A percentile compares a stretch with the other conserved stretches of the same genome.
These are phyloP conservation scores for Blastomyces emzantsi DNA, from an alignment of 2,329 filamentous ascomycete species.

Conservation along the genomic window DNA sequence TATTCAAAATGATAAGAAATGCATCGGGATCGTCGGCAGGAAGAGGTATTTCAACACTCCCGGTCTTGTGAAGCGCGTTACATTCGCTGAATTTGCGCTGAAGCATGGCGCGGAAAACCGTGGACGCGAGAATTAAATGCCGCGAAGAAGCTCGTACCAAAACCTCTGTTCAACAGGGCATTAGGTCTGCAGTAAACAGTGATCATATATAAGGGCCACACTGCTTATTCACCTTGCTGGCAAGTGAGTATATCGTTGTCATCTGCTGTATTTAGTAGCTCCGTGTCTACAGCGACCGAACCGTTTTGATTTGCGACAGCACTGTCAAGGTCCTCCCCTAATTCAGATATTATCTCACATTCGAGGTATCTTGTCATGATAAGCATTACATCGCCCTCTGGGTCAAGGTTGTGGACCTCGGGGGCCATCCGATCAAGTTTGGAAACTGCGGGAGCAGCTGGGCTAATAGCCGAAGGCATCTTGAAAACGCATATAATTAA, in stretches of 20 bases:
- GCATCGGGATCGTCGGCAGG: conserved; percentile 26
- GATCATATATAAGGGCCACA: background rate
- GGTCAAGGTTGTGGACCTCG: conserved; percentile 14
- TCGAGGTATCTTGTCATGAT: conserved; percentile 14
- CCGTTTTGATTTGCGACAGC: background rate
- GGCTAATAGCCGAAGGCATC: conserved; percentile 15
- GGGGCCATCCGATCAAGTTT: conserved; percentile 7
- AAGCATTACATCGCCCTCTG: conserved; percentile 16
- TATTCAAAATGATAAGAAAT: conserved; percentile 24
- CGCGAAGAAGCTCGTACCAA: conserved; percentile 15
- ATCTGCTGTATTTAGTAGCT: background rate
- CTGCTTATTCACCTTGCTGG: conserved; percentile 16
- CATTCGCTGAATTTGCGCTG: conserved; percentile 16
- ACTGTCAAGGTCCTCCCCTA: background rate
- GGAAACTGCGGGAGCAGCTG: conserved; percentile 1
- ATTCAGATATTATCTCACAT: conserved; percentile 10
- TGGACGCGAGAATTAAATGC: conserved; percentile 17
- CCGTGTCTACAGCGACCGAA: background rate
- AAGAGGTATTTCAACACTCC: conserved; percentile 18
- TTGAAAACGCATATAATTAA: conserved; percentile 1
- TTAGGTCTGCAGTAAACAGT: background rate
- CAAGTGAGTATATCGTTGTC: conserved; percentile 1
- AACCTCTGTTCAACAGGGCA: conserved; percentile 11
- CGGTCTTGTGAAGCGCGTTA: conserved; percentile 11
- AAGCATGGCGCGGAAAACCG: conserved; percentile 18